Conservation (phyloP, 148 eudicot species). For the Pharnaceum exiguum region DNA sequence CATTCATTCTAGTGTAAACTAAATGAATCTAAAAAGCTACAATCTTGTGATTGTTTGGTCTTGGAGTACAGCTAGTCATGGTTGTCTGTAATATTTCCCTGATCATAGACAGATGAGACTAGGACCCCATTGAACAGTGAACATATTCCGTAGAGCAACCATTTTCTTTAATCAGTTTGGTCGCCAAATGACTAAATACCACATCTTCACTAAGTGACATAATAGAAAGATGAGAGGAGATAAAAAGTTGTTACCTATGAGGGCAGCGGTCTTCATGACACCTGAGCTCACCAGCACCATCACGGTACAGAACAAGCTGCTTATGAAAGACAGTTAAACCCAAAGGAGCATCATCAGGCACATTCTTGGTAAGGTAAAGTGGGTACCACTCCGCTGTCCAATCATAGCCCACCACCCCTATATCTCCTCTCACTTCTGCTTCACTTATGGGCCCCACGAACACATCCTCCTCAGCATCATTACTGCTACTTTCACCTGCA, state of each 20-base stretch:
- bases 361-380: constrained; percentile 56
- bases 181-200: too few relatives aligned
- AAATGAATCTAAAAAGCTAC: too few relatives aligned
- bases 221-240: neutral
- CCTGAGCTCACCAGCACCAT: constrained; percentile 49
- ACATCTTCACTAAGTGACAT: too few relatives aligned
- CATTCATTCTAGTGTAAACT: too few relatives aligned
- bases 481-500: neutral
- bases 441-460: constrained; percentile 23
- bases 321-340: constrained; percentile 86
- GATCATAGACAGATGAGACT: too few relatives aligned
- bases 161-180: too few relatives aligned
- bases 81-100: too few relatives aligned
- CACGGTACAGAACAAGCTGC: constrained; percentile 75
- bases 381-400: constrained; percentile 99
- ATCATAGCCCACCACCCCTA: constrained; percentile 48
- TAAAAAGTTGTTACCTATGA: constrained; percentile 75
- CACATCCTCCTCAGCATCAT: constrained; percentile 19
- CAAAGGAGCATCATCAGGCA: constrained; percentile 92
- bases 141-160: too few relatives aligned
- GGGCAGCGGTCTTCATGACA: constrained; percentile 94
- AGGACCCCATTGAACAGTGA: too few relatives aligned
- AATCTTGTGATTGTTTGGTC: too few relatives aligned
- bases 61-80: too few relatives aligned
- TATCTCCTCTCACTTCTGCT: constrained; percentile 27